These are phyloP conservation scores for Coemansia pectinata DNA, from an alignment of 192 early-diverging fungal species.

Conservation along the genomic window DNA sequence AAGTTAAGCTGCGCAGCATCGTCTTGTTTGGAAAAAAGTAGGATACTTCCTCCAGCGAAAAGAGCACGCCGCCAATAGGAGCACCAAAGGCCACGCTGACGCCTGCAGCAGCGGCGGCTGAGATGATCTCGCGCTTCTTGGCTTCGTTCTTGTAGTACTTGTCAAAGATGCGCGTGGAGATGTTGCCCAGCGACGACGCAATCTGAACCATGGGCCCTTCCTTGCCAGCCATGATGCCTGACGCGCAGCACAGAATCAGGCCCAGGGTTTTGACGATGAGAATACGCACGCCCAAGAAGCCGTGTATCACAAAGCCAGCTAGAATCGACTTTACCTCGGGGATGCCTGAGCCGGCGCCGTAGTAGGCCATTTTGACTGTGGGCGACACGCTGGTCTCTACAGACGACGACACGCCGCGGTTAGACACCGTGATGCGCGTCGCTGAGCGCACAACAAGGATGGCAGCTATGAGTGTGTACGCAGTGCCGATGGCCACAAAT, in stretches of 20 bases:
- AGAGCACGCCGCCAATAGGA: conserved; percentile 94
- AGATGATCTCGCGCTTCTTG: conserved; percentile 90
- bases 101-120: conserved; percentile 89
- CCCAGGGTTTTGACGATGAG: conserved; percentile 89
- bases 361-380: conserved; percentile 68
- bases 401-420: conserved; percentile 44
- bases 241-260: conserved; percentile 80
- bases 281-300: conserved; percentile 89
- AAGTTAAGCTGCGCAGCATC: conserved; percentile 71
- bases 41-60: conserved; percentile 89
- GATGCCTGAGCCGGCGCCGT: conserved; percentile 93
- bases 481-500: conserved; percentile 53
- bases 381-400: conserved; percentile 52
- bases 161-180: conserved; percentile 80
- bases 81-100: conserved; percentile 96
- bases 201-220: conserved; percentile 96
- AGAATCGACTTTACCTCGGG: conserved; percentile 95
- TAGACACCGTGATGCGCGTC: conserved; percentile 36
- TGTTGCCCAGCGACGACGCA: conserved; percentile 86
- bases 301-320: conserved; percentile 91
- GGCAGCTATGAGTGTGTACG: conserved; percentile 63
- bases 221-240: conserved; percentile 85
- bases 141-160: conserved; percentile 94
- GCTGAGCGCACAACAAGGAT: conserved; percentile 63
- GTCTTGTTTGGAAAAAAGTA: conserved; percentile 72